Evolutionary conservation across 176 grass and related monocot species (phyloP).

Genomic region (Phyllostachys edulis): DNA sequence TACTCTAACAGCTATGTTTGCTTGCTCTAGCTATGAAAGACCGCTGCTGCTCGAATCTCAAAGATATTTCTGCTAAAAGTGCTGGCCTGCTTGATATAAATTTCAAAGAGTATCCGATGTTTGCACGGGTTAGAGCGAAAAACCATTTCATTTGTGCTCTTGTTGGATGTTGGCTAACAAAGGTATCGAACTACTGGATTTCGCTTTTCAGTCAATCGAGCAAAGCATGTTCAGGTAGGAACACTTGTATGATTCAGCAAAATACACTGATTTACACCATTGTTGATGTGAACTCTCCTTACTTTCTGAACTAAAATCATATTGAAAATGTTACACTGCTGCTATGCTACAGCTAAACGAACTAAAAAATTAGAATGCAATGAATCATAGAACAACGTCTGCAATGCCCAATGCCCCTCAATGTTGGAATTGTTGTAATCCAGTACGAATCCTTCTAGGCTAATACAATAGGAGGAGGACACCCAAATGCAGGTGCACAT

Average conservation of each 20-base stretch:
- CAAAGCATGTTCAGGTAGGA: background rate
- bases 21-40: too few species aligned
- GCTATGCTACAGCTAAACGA: background rate
- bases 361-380: background rate
- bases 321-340: background rate
- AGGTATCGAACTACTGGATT: background rate
- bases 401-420: background rate
- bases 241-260: background rate
- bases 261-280: background rate
- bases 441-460: background rate
- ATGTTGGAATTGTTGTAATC: background rate
- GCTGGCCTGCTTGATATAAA: too few species aligned
- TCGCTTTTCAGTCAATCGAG: background rate
- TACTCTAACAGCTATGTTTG: too few species aligned
- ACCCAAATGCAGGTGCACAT: background rate
- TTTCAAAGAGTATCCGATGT: too few species aligned
- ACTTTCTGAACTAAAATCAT: slow-evolving; percentile 2
- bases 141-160: background rate
- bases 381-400: background rate
- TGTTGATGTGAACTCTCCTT: background rate
- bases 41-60: too few species aligned
- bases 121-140: background rate
- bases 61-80: too few species aligned
- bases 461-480: background rate
- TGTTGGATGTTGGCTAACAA: background rate